Evolutionary conservation across 2,329 filamentous ascomycete genomes (phyloP).

Genomic region (Fusarium oxysporum): DNA sequence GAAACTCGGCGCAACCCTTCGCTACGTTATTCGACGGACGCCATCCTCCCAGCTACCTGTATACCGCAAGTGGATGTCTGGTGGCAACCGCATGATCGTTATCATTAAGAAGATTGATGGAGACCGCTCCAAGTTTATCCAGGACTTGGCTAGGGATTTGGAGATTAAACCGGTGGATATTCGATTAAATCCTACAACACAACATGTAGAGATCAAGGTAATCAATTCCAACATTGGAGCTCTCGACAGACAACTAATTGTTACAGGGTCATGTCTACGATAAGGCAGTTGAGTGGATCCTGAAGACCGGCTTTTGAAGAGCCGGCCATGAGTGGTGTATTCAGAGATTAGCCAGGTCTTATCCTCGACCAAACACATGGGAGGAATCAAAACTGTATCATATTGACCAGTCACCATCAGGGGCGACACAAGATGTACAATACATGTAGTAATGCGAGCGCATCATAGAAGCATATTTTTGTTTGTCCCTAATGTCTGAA

Average conservation of each 20-base stretch:
- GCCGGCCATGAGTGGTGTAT: neutral
- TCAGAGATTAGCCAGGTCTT: neutral
- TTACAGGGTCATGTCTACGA: constrained; percentile 51
- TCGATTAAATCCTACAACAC: constrained; percentile 69
- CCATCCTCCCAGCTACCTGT: constrained; percentile 77
- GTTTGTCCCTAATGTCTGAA: constrained; percentile 42
- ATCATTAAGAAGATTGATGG: constrained; percentile 84
- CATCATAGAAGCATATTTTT: constrained; percentile 39
- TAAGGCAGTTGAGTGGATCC: constrained; percentile 48
- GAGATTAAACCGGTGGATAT: constrained; percentile 66
- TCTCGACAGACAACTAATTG: constrained; percentile 4
- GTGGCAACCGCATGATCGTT: constrained; percentile 81
- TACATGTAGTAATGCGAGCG: constrained; percentile 47
- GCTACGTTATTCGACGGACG: constrained; percentile 81
- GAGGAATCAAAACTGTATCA: constrained; percentile 43
- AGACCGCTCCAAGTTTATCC: constrained; percentile 70
- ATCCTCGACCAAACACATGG: neutral
- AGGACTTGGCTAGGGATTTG: constrained; percentile 71
- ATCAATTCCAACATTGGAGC: neutral
- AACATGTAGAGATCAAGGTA: constrained; percentile 81
- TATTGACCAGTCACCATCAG: constrained; percentile 40
- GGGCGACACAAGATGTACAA: constrained; percentile 45
- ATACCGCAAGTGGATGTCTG: constrained; percentile 79
- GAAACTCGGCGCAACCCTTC: constrained; percentile 48
- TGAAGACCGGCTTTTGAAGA: constrained; percentile 51